Evolutionary conservation across 106 monocot genomes (phyloP).

Genomic region (Cymbidium sinense): DNA sequence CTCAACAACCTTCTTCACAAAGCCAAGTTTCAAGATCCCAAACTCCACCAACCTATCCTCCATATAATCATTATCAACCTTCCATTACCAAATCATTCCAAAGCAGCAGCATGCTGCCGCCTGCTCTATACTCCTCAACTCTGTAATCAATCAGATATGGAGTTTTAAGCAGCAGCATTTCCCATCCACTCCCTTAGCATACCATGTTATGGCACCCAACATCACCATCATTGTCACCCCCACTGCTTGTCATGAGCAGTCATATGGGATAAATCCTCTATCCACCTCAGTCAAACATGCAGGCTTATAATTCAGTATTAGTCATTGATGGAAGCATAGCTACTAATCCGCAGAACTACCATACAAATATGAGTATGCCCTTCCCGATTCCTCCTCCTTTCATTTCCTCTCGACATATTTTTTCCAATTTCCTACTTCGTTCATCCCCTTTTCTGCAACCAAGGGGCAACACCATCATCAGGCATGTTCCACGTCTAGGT

Average conservation of each 20-base stretch:
- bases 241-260: slow-evolving; percentile 13
- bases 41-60: slow-evolving; percentile 30
- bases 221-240: slow-evolving; percentile 12
- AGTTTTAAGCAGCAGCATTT: slow-evolving; percentile 2
- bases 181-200: slow-evolving; percentile 16
- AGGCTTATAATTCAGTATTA: slow-evolving; percentile 37
- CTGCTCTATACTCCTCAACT: slow-evolving; percentile 23
- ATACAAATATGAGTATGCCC: slow-evolving; percentile 10
- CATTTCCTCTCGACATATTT: no score
- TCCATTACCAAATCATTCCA: slow-evolving; percentile 27
- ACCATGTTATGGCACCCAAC: not conserved
- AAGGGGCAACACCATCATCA: no score
- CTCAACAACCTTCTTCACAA: slow-evolving; percentile 14
- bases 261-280: slow-evolving; percentile 32
- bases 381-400: no score
- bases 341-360: slow-evolving; percentile 9
- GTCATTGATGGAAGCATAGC: slow-evolving; percentile 22
- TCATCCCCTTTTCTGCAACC: no score
- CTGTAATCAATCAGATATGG: slow-evolving; percentile 37
- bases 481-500: no score
- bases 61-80: slow-evolving; percentile 32
- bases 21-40: slow-evolving; percentile 34
- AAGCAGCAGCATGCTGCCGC: slow-evolving; percentile 1
- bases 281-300: slow-evolving; percentile 21
- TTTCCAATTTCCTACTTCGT: no score